Conservation (phyloP, 352 stramenopile genomes). For the Pythium folliculosum region DNA sequence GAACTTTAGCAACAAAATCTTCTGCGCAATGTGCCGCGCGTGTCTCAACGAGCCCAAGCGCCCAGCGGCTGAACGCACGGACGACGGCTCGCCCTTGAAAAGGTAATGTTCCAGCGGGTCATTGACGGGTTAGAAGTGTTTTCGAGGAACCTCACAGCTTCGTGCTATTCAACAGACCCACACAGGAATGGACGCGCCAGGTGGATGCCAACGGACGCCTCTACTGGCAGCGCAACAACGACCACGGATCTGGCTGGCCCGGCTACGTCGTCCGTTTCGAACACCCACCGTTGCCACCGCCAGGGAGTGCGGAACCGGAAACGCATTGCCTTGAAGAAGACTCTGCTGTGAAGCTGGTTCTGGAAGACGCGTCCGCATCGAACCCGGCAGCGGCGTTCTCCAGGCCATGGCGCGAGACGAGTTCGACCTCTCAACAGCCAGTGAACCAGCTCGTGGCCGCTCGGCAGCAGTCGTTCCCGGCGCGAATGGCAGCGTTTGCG, state of each 20-base stretch:
- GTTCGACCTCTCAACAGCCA: neutral
- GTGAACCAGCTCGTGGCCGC: neutral
- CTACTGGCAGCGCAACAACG: neutral
- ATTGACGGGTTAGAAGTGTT: no score
- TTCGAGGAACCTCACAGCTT: no score
- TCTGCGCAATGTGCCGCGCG: conserved; percentile 8
- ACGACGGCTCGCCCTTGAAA: no score
- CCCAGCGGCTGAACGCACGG: no score
- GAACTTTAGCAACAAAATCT: conserved; percentile 3
- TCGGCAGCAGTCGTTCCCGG: neutral
- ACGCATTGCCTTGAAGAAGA: neutral
- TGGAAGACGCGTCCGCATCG: neutral
- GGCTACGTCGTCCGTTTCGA: conserved; percentile 1
- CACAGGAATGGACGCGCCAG: neutral
- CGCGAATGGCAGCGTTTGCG: neutral
- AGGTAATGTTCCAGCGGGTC: no score
- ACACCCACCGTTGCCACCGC: neutral
- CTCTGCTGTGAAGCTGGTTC: neutral
- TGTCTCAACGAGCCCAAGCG: neutral
- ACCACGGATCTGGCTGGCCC: neutral
- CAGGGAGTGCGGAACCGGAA: neutral
- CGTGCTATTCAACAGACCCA: no score
- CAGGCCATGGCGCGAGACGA: neutral
- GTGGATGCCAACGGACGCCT: neutral
- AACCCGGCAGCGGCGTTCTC: neutral